Evolutionary conservation across 2,329 filamentous ascomycete species (phyloP).

Genomic region (Bipolaris bicolor): DNA sequence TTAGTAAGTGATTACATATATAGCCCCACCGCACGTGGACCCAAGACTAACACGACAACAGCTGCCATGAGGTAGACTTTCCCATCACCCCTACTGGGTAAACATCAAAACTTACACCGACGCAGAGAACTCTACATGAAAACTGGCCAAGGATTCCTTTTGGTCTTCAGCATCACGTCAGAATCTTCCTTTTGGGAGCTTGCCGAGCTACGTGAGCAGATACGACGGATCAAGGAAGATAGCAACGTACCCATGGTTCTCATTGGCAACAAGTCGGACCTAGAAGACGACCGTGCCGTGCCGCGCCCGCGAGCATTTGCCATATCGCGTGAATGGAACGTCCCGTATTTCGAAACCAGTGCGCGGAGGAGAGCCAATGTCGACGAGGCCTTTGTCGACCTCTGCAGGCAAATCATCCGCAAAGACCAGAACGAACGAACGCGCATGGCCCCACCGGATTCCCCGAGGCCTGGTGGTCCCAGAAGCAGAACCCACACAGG

Average conservation of each 20-base stretch:
- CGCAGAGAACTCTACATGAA: conserved; percentile 71
- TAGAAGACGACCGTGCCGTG: conserved; percentile 83
- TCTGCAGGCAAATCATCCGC: conserved; percentile 81
- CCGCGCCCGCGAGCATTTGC: conserved; percentile 80
- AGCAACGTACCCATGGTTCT: conserved; percentile 86
- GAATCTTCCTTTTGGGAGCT: conserved; percentile 83
- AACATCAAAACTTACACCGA: conserved; percentile 18
- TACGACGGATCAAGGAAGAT: conserved; percentile 89
- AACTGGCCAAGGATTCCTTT: conserved; percentile 86
- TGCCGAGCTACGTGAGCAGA: conserved; percentile 81
- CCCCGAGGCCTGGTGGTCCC: conserved; percentile 18
- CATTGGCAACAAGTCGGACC: conserved; percentile 88
- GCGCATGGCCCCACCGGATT: conserved; percentile 27
- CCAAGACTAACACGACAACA: conserved; percentile 26
- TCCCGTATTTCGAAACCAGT: conserved; percentile 90
- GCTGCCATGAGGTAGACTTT: conserved; percentile 44
- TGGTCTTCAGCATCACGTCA: conserved; percentile 92
- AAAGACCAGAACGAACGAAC: conserved; percentile 64
- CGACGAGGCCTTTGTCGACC: conserved; percentile 85
- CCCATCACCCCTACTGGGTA: conserved; percentile 15
- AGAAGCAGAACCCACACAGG: conserved; percentile 15
- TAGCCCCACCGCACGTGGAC: background rate
- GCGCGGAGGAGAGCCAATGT: conserved; percentile 84
- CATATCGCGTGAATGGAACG: conserved; percentile 84
- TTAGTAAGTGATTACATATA: conserved; percentile 66